Conservation (phyloP, 169 alveolate genomes). For the Eimeria tenella region DNA sequence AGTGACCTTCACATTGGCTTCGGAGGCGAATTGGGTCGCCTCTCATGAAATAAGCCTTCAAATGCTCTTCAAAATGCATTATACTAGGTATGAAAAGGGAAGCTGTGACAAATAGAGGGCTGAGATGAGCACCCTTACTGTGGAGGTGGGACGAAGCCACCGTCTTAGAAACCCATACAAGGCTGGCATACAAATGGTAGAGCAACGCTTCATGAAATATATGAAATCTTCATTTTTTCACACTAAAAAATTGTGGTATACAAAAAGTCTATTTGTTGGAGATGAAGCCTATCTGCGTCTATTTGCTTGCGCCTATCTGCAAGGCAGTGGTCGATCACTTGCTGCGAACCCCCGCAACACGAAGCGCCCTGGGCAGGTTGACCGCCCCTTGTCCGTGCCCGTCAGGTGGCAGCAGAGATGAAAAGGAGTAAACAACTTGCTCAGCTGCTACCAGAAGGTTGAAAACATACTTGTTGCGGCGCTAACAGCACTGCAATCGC, state of each 20-base stretch:
- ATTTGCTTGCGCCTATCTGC: constrained; percentile 36
- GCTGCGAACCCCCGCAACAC: constrained; percentile 19
- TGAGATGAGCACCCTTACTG: too few species aligned
- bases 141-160: too few species aligned
- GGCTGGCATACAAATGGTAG: too few species aligned
- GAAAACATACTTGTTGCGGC: background rate
- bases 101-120: too few species aligned
- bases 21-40: too few species aligned
- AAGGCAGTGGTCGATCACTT: constrained; percentile 47
- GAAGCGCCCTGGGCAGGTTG: background rate
- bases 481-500: constrained; percentile 15
- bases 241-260: background rate
- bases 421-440: background rate
- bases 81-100: too few species aligned
- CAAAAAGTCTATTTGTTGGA: background rate
- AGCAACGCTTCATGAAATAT: too few species aligned
- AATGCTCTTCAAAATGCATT: too few species aligned
- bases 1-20: too few species aligned
- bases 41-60: too few species aligned
- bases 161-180: too few species aligned
- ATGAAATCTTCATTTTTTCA: background rate
- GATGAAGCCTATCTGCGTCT: background rate
- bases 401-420: background rate
- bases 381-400: background rate
- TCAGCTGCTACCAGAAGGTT: constrained; percentile 1